phyloP scores from a whole-genome alignment of 1,139 yeast genomes.

The Geotrichum australiense region DNA sequence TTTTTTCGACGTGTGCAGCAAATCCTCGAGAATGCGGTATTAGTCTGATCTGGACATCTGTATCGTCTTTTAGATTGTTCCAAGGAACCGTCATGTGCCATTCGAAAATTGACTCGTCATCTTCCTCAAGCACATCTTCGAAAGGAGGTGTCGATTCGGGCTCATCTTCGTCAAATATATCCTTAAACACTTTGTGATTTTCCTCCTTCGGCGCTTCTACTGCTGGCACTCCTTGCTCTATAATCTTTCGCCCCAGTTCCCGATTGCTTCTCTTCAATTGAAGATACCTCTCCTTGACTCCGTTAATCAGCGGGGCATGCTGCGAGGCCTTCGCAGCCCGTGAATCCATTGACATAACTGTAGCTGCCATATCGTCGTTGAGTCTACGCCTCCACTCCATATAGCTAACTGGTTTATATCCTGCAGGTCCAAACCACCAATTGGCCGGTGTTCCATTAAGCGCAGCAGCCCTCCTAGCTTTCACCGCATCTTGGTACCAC shows the following conservation, averaged over 20 bases:
- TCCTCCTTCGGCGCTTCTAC: background rate
- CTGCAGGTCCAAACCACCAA: slow-evolving; percentile 33
- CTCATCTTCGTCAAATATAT: slow-evolving; percentile 3
- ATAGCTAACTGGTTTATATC: slow-evolving; percentile 28
- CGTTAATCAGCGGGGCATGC: slow-evolving; percentile 2
- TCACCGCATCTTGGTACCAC: slow-evolving; percentile 33
- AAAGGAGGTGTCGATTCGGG: background rate
- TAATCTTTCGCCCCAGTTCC: slow-evolving; percentile 6
- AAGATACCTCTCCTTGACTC: slow-evolving; percentile 1
- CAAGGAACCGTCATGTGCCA: slow-evolving; percentile 29
- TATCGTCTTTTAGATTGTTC: slow-evolving; percentile 26
- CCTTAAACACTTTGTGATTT: slow-evolving; percentile 3
- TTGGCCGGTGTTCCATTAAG: slow-evolving; percentile 23
- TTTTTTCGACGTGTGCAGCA: background rate
- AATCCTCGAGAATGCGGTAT: slow-evolving; percentile 27
- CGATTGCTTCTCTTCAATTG: slow-evolving; percentile 7
- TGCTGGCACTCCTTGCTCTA: background rate
- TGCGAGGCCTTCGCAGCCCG: background rate
- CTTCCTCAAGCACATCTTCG: slow-evolving; percentile 16
- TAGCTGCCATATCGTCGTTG: slow-evolving; percentile 19
- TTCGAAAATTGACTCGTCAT: slow-evolving; percentile 20
- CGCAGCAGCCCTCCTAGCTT: slow-evolving; percentile 25
- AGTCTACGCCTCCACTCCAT: slow-evolving; percentile 30
- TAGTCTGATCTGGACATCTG: slow-evolving; percentile 26
- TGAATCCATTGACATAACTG: background rate